Percentiles rank a stretch among this genome's conserved stretches.
These are phyloP conservation scores for Carex cristatella DNA, from an alignment of 176 grass and related monocot genomes.

Conservation along the genomic window DNA sequence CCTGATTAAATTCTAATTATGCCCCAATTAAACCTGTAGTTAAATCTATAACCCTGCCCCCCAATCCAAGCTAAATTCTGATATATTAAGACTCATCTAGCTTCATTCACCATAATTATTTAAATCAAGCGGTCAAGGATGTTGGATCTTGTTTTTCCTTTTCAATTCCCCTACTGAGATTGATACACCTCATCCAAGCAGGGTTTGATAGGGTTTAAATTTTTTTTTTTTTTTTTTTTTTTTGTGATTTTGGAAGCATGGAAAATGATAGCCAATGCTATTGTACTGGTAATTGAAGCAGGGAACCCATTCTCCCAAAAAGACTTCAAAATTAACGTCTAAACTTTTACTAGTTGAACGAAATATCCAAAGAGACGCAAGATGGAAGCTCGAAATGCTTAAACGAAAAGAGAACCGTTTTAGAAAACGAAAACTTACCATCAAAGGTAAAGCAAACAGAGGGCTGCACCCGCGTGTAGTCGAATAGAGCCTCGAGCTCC, in stretches of 20 bases:
- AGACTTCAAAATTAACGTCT: not conserved
- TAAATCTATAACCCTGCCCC: not conserved
- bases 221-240: not conserved
- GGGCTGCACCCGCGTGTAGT: constrained; percentile 74
- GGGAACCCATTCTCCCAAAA: not conserved
- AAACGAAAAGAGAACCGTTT: not conserved
- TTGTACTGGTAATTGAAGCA: not conserved
- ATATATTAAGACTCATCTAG: not conserved
- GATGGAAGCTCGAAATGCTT: not conserved
- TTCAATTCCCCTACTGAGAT: not conserved
- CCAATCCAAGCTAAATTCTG: too few species aligned
- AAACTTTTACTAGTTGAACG: not conserved
- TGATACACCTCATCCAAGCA: not conserved
- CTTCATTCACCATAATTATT: not conserved
- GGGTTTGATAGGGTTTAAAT: not conserved
- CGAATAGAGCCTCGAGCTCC: constrained; percentile 91
- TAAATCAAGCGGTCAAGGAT: not conserved
- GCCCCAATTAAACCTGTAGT: not conserved
- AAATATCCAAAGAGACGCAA: not conserved
- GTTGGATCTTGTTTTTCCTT: not conserved
- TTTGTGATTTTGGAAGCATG: not conserved
- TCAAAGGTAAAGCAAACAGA: constrained; percentile 49
- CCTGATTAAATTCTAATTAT: not conserved
- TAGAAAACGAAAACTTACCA: constrained; percentile 27
- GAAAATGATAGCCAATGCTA: not conserved